phyloP scores from a whole-genome alignment of 306 rosid genomes.

The Corylus avellana region DNA sequence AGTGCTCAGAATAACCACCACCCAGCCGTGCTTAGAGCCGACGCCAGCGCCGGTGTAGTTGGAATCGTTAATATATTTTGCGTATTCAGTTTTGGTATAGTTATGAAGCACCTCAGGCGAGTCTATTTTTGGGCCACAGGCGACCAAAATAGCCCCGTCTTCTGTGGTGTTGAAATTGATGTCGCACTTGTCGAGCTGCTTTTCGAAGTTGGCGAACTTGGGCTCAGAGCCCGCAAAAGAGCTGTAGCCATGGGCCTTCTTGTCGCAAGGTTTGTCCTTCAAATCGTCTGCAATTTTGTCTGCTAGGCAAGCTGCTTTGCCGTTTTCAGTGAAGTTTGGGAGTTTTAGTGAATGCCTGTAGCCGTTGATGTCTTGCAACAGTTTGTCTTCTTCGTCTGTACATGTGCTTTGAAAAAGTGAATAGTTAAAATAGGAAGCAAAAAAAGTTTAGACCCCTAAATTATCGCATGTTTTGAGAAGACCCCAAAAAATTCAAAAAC shows the following conservation, averaged over 20 bases:
- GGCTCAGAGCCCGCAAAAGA: not conserved
- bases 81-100: not conserved
- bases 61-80: not conserved
- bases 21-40: not conserved
- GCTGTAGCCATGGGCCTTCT: not conserved
- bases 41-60: not conserved
- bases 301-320: constrained; percentile 23
- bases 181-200: not conserved
- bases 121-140: not conserved
- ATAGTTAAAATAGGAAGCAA: too few relatives aligned
- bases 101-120: not conserved
- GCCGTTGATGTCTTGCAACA: constrained; percentile 5
- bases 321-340: not conserved
- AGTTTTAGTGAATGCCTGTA: constrained; percentile 11
- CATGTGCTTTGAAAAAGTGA: not conserved
- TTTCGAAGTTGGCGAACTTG: not conserved
- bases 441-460: too few relatives aligned
- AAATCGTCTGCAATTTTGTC: constrained; percentile 14
- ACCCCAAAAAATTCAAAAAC: too few relatives aligned
- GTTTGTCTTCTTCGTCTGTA: constrained; percentile 5
- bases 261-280: constrained; percentile 3
- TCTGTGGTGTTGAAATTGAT: not conserved
- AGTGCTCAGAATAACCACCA: not conserved
- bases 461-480: too few relatives aligned
- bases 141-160: not conserved